Conservation (phyloP, 2,329 filamentous ascomycete species). For the Epichloe typhina region DNA sequence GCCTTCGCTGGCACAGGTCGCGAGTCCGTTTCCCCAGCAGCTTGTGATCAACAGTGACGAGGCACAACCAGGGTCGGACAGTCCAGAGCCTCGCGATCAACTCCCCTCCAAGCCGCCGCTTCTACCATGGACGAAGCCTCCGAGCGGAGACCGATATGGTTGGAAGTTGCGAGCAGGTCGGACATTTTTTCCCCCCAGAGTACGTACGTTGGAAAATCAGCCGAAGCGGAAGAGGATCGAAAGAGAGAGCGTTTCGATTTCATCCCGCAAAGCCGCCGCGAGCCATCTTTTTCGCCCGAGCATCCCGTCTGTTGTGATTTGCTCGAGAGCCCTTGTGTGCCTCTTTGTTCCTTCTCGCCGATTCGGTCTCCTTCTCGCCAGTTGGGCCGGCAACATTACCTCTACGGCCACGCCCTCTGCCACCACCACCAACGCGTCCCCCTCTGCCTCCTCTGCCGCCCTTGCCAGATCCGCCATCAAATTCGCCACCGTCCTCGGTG, state of each 20-base stretch:
- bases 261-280: conserved; percentile 29
- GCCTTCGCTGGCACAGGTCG: conserved; percentile 16
- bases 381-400: conserved; percentile 51
- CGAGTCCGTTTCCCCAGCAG: conserved; percentile 25
- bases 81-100: background rate
- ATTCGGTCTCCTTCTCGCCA: conserved; percentile 58
- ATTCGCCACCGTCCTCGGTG: conserved; percentile 43
- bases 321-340: conserved; percentile 68
- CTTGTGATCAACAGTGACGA: conserved; percentile 20
- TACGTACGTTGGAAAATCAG: background rate
- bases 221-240: conserved; percentile 11
- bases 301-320: conserved; percentile 76
- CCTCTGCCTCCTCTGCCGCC: conserved; percentile 19
- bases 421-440: conserved; percentile 11
- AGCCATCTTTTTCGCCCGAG: conserved; percentile 51
- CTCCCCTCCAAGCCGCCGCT: background rate
- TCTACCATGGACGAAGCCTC: background rate
- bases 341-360: conserved; percentile 64
- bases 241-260: conserved; percentile 5
- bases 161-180: background rate
- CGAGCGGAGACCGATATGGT: conserved; percentile 8
- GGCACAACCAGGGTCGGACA: conserved; percentile 6
- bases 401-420: conserved; percentile 29
- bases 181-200: background rate
- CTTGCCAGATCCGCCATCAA: conserved; percentile 25